Base-by-base conservation (phyloP, 169 alveolate species). In the Eimeria acervulina region DNA sequence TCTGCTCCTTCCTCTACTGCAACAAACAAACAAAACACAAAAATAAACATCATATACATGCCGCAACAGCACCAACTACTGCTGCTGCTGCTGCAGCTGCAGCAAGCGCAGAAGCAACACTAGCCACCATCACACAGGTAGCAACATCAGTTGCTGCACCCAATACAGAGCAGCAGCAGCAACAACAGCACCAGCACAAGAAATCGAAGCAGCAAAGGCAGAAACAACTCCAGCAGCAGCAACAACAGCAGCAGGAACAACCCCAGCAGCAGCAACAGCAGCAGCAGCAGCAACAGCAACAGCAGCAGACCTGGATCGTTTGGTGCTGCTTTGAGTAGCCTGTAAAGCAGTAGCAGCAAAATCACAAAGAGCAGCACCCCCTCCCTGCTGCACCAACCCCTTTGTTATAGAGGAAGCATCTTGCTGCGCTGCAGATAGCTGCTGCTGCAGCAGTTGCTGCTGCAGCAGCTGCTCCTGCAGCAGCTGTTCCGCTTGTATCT, bases 381-480 rank as follows among this genome's bases (percentile, higher is more conserved):
- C 81, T 36, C 17, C n/a, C 81, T 28, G 51, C 81, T 70, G 81
- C 51, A 70, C 42, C 51, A 70, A 17, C 7, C 44, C 81, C 81
- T 70, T 70, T 7, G 51, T n/a, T 7, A 36, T n/a, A 31, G 42
- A 12, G 38, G 81, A 5, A 12, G 38, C 17, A 13, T 70, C 81
- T 70, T 70, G 81, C 3, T 70, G 81, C 26, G 81, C 81, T 70
- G 81, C 81, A 13, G 81, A 40, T 40, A 70, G 81, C 81, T 70
- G 81, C 81, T 70, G 81, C 81, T 70, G 81, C 81, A 70, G 81
- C 81, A 70, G 44, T 40, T 70, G 81, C 81, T 70, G 42, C 81
- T 70, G 81, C 81, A 70, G 81, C 81, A 70, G 81, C 81, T 70
- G 81, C 81, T 70, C 81, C 81, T 70, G 81, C 81, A 70, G 81